Conservation (phyloP, 768 basidiomycete genomes). For the Trametes maxima region DNA sequence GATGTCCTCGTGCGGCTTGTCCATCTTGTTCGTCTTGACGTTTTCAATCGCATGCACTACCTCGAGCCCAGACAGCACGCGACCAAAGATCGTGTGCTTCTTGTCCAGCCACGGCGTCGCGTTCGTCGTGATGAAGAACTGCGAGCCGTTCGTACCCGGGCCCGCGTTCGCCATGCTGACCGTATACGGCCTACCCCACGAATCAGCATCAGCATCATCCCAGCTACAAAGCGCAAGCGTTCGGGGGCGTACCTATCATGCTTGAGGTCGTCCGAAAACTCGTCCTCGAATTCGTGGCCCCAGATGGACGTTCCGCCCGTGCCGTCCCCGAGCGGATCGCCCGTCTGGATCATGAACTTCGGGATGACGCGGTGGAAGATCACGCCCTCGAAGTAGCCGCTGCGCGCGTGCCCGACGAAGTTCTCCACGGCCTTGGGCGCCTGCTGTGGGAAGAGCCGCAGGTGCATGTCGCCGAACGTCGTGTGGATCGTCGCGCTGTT, state of each 20-base stretch:
- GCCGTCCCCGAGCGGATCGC: constrained; percentile 93
- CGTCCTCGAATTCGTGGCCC: constrained; percentile 90
- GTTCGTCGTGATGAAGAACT: constrained; percentile 98
- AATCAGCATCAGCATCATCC: background rate
- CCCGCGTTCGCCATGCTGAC: constrained; percentile 96
- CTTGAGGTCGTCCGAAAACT: constrained; percentile 85
- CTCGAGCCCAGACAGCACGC: constrained; percentile 84
- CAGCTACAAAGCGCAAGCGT: background rate
- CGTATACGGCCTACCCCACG: constrained; percentile 75
- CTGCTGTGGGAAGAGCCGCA: constrained; percentile 87
- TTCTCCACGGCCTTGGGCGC: constrained; percentile 97
- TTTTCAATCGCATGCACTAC: constrained; percentile 92
- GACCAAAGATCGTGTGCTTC: constrained; percentile 92
- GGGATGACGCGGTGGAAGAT: constrained; percentile 98
- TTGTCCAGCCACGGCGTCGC: constrained; percentile 93
- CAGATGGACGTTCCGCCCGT: constrained; percentile 92
- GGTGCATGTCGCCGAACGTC: constrained; percentile 89
- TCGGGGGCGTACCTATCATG: constrained; percentile 77
- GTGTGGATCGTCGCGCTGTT: constrained; percentile 91
- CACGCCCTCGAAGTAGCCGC: constrained; percentile 88
- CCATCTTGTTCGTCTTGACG: constrained; percentile 79
- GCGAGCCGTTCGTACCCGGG: constrained; percentile 88
- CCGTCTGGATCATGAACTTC: constrained; percentile 99
- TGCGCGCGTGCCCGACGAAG: constrained; percentile 90
- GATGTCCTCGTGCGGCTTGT: constrained; percentile 93